Evolutionary conservation across 2,329 filamentous ascomycete species (phyloP), one percentile per base, ranked within the genome.

Genomic region (Diaporthe longicolla): DNA sequence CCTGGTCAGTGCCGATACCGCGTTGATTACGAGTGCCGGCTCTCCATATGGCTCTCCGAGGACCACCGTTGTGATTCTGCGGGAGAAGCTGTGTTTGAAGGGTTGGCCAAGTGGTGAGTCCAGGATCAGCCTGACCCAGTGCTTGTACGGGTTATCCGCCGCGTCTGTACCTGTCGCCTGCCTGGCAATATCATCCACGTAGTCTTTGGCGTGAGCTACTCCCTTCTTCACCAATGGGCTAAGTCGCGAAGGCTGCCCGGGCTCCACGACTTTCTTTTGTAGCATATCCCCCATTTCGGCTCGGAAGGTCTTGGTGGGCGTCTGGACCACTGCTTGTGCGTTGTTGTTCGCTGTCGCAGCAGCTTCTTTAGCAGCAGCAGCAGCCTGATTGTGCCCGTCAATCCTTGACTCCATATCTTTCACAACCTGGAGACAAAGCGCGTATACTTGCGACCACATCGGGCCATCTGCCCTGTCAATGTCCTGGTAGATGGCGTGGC

Each of bases 401-500:
- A 98, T 91, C 59, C 94, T 91, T 10, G 83, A 83, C 73, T 91
- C 90, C 66, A 98, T 89, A 15, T 86, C 87, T 77, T 90, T 90
- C 68, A 98, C 87, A 24, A 93, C 88, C 17, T 90, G 89, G 24
- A 96, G 87, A 78, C 94, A 95, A 9, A 92, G 85, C 24, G 86
- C 85, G 75, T 92, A 91, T 63, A 97, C 88, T 78, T 98, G 95
- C 11, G 91, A 91, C 94, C 95, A 98, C 77, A 94, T 92, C 0
- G 94, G 89, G 0, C 93, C 94, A 58, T 93, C 93, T 71, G 91
- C 90, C 75, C 95, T 93, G 78, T 97, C 94, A 75, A 98, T 94
- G 78, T 98, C 96, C 73, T 92, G 91, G 82, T 94, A 98, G 72
- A 98, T 94, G 26, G 91, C 90, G 82, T 93, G 94, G 70, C 96